Percentiles rank a stretch among this genome's conserved stretches.
Evolutionary conservation across 2,329 filamentous ascomycete genomes (phyloP).

Genomic region (Colletotrichum sp.): DNA sequence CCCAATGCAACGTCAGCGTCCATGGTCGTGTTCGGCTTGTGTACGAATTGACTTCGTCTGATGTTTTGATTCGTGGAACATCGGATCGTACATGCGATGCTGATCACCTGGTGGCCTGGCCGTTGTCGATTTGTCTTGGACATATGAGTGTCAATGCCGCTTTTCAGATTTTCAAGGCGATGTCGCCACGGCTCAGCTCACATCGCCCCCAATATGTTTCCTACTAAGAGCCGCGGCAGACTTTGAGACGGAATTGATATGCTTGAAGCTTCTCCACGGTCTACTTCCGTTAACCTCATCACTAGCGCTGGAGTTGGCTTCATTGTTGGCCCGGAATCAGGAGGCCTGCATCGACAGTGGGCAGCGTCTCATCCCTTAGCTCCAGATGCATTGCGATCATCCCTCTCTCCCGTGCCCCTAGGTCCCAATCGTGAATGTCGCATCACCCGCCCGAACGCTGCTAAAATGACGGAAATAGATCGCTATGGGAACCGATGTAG

Average conservation of each 20-base stretch:
- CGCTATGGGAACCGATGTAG: background rate
- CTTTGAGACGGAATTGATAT: background rate
- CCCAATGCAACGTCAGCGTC: background rate
- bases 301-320: background rate
- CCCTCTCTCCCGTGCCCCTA: background rate
- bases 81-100: background rate
- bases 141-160: background rate
- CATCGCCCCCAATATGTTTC: background rate
- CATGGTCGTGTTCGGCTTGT: background rate
- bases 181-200: background rate
- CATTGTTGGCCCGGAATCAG: background rate
- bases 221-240: background rate
- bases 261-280: background rate
- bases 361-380: background rate
- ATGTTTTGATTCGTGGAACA: constrained; percentile 4
- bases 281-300: background rate
- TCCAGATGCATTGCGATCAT: background rate
- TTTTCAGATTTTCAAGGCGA: background rate
- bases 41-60: background rate
- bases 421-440: background rate
- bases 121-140: background rate
- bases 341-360: background rate
- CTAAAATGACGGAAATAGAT: background rate
- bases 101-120: background rate
- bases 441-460: background rate